Percentiles rank a stretch among this genome's conserved stretches.
Conservation (phyloP, 1,284 basidiomycete species). For the Fomitiporia mediterranea region DNA sequence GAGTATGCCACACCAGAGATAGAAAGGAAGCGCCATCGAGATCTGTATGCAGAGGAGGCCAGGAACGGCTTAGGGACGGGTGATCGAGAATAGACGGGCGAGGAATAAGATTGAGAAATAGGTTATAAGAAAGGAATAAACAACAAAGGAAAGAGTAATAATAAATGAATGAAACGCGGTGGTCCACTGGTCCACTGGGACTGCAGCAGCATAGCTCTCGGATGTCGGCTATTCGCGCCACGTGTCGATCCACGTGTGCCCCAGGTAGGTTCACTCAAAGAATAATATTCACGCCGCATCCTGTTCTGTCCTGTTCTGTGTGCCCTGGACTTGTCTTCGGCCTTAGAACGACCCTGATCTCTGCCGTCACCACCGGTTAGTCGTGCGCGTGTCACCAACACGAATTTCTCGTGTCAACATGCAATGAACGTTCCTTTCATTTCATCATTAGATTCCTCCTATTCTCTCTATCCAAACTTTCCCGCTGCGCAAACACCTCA, state of each 20-base stretch:
- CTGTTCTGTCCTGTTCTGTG: no score
- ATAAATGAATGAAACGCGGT: not conserved
- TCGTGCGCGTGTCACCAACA: not conserved
- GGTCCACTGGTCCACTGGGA: no score
- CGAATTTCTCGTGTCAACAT: not conserved
- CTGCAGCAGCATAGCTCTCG: not conserved
- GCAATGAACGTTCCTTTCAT: conserved; percentile 6
- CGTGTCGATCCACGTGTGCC: conserved; percentile 11
- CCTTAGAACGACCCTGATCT: not conserved
- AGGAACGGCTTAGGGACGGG: not conserved
- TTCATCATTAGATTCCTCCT: not conserved
- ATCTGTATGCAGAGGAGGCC: not conserved
- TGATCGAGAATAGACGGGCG: not conserved
- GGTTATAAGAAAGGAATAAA: conserved; percentile 1
- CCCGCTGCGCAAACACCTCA: not conserved
- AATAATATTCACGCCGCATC: no score
- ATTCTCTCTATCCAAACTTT: not conserved
- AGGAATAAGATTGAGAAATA: conserved; percentile 4
- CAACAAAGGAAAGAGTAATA: not conserved
- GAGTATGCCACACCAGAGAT: not conserved
- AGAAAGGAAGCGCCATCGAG: not conserved
- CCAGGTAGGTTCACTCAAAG: not conserved
- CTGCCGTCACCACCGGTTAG: not conserved
- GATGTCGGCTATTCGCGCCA: conserved; percentile 3
- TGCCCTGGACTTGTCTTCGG: no score